These are phyloP conservation scores for Aspergillus hiratsukae DNA, from an alignment of 2,329 filamentous ascomycete species.

Conservation along the genomic window DNA sequence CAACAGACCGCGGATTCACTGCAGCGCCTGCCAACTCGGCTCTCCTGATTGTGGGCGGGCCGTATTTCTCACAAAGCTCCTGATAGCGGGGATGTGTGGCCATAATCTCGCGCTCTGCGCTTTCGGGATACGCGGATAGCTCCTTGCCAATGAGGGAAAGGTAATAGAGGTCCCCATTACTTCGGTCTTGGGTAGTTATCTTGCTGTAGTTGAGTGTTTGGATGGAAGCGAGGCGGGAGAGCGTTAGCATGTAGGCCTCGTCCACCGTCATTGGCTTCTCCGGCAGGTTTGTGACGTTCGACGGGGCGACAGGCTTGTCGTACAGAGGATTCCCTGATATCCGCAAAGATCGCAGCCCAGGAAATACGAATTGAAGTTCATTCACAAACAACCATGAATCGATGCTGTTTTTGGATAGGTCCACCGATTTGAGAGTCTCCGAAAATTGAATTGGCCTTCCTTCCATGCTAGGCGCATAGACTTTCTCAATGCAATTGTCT, in stretches of 20 bases:
- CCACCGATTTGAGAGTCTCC: slow-evolving; percentile 57
- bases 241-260: slow-evolving; percentile 82
- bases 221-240: slow-evolving; percentile 68
- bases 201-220: slow-evolving; percentile 55
- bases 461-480: slow-evolving; percentile 32
- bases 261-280: slow-evolving; percentile 53
- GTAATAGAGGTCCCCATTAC: slow-evolving; percentile 91
- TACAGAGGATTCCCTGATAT: slow-evolving; percentile 85
- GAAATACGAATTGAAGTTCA: slow-evolving; percentile 61
- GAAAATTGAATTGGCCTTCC: slow-evolving; percentile 48
- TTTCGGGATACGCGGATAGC: slow-evolving; percentile 44
- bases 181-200: slow-evolving; percentile 68
- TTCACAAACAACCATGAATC: slow-evolving; percentile 71
- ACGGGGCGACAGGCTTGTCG: slow-evolving; percentile 41
- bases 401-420: slow-evolving; percentile 69
- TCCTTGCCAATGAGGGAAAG: slow-evolving; percentile 77
- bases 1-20: slow-evolving; percentile 73
- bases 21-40: slow-evolving; percentile 32
- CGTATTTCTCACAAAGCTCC: slow-evolving; percentile 71
- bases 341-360: slow-evolving; percentile 68
- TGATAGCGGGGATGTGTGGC: slow-evolving; percentile 65
- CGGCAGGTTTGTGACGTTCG: slow-evolving; percentile 36
- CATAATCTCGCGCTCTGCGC: slow-evolving; percentile 52
- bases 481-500: slow-evolving; percentile 62
- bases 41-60: slow-evolving; percentile 62